phyloP scores from a whole-genome alignment of 768 basidiomycete species.

The Saitozyma sp. region DNA sequence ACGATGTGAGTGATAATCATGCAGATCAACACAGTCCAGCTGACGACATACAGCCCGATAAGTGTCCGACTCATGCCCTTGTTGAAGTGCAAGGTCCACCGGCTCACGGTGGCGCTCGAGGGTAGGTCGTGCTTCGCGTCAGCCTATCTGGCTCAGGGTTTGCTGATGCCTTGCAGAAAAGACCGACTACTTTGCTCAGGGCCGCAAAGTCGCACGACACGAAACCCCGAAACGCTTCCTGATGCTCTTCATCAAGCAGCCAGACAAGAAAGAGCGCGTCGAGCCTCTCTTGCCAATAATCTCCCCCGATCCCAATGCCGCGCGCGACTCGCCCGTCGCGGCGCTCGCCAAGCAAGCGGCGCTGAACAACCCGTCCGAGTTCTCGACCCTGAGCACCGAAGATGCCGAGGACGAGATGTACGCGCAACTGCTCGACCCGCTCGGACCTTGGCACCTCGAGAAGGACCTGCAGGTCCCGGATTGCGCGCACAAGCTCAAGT shows the following conservation, averaged over 20 bases:
- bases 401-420: conserved; percentile 46
- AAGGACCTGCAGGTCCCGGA: conserved; percentile 68
- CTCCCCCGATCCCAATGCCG: conserved; percentile 65
- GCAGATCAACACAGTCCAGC: neutral
- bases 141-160: neutral
- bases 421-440: conserved; percentile 53
- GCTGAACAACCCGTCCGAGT: conserved; percentile 24
- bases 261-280: conserved; percentile 56
- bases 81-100: conserved; percentile 76
- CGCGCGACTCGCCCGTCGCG: conserved; percentile 66
- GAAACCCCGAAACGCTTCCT: conserved; percentile 65
- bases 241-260: conserved; percentile 65
- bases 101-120: conserved; percentile 72
- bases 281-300: conserved; percentile 74
- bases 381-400: conserved; percentile 19
- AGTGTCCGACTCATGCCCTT: conserved; percentile 79
- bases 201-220: conserved; percentile 67
- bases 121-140: conserved; percentile 58
- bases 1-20: conserved; percentile 55
- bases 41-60: conserved; percentile 58
- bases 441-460: conserved; percentile 83
- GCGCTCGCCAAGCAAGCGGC: conserved; percentile 55
- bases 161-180: conserved; percentile 60
- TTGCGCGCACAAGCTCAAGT: conserved; percentile 60
- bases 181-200: conserved; percentile 73